Conservation (phyloP, 805 yeast genomes). For the Barnettozyma botsteinii region DNA sequence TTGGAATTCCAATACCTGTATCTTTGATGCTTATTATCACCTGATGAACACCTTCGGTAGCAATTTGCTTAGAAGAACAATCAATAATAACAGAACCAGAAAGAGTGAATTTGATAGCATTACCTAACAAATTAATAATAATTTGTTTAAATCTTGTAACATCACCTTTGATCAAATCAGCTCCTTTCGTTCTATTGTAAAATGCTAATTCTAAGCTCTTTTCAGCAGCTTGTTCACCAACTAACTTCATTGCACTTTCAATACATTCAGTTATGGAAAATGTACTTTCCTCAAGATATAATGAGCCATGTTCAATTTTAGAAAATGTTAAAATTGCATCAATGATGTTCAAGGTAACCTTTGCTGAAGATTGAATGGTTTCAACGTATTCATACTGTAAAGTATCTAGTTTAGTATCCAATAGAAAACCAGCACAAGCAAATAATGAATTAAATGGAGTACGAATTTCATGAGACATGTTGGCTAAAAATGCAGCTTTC, state of each 20-base stretch:
- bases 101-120: constrained; percentile 80
- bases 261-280: constrained; percentile 79
- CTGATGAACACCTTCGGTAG: constrained; percentile 32
- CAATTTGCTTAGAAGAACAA: constrained; percentile 42
- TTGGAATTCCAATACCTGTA: constrained; percentile 84
- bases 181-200: constrained; percentile 73
- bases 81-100: constrained; percentile 73
- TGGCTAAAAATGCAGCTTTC: constrained; percentile 81
- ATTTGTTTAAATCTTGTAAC: constrained; percentile 81
- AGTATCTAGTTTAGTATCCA: constrained; percentile 80
- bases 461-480: constrained; percentile 81
- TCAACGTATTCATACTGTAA: constrained; percentile 85
- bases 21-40: constrained; percentile 79
- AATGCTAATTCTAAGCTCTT: constrained; percentile 72
- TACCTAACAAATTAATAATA: constrained; percentile 75
- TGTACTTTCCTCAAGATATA: constrained; percentile 79
- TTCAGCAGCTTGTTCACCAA: constrained; percentile 83
- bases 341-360: constrained; percentile 74
- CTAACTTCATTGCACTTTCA: constrained; percentile 78
- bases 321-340: constrained; percentile 87
- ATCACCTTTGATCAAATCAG: constrained; percentile 78
- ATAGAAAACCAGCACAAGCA: constrained; percentile 84
- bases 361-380: constrained; percentile 82
- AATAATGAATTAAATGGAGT: constrained; percentile 90
- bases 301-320: constrained; percentile 83